These are phyloP conservation scores for Primulina tabacum DNA, from an alignment of 257 asterid genomes.

Conservation along the genomic window DNA sequence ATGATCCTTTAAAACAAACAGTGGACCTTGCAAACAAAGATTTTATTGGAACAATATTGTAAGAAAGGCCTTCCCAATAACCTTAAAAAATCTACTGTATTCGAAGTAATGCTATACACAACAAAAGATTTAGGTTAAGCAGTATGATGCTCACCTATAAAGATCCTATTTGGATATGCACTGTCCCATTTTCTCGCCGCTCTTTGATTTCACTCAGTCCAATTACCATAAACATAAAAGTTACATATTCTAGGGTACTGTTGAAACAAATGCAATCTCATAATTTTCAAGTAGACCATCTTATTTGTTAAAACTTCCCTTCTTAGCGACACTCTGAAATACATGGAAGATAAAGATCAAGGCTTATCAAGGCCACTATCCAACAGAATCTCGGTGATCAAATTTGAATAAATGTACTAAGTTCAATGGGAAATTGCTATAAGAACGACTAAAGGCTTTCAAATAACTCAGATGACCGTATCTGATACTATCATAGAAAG, in stretches of 20 bases:
- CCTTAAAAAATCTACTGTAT: constrained; percentile 6
- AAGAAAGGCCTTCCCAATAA: constrained; percentile 7
- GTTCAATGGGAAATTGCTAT: background rate
- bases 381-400: background rate
- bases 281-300: constrained; percentile 7
- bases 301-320: constrained; percentile 14
- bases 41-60: background rate
- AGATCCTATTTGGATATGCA: background rate
- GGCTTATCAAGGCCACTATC: constrained; percentile 1
- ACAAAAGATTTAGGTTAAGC: background rate
- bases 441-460: background rate
- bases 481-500: constrained; percentile 10
- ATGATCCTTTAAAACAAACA: constrained; percentile 1
- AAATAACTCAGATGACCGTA: constrained; percentile 5
- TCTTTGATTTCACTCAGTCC: background rate
- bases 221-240: background rate
- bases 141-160: constrained; percentile 3
- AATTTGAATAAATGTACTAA: background rate
- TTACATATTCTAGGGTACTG: background rate
- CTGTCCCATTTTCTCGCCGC: background rate
- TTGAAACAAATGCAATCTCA: background rate
- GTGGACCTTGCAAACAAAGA: background rate
- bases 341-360: background rate
- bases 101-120: background rate
- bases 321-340: background rate